Evolutionary conservation across 169 alveolate genomes (phyloP), one percentile per base, ranked within the genome.

Genomic region (Sarcocystis neurona): DNA sequence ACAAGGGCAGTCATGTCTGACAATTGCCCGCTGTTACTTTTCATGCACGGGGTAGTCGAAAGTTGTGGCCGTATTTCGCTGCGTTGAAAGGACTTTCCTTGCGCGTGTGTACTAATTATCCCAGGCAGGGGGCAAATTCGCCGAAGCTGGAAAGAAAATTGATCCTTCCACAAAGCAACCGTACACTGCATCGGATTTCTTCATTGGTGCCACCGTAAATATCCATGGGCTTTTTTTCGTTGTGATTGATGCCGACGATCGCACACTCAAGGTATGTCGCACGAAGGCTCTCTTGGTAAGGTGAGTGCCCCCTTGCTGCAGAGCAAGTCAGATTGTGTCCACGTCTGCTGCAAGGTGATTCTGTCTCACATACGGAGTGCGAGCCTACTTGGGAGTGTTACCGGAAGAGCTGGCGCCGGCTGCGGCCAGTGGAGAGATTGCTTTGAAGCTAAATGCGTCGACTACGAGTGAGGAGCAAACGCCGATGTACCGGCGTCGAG

Each of bases 71-170:
- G 46, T 63, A 34, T 30, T 30, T 63, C 43, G n/a, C 43, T 20
- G 46, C 58, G 53, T 44, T 37, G n/a, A n/a, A n/a, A n/a, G n/a
- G n/a, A n/a, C n/a, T n/a, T n/a, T n/a, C n/a, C n/a, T n/a, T n/a
- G n/a, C n/a, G n/a, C n/a, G n/a, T n/a, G n/a, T n/a, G n/a, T n/a
- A n/a, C n/a, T n/a, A n/a, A n/a, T n/a, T 39, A 30, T n/a, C 20
- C 15, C 79, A 88, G 92, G 78, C 75, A 0, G 92, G 88, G 30
- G 92, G 92, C 32, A 88, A 79, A 32, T 88, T 88, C 41, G 79
- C 86, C 8, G 92, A 88, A 46, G 18, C 82, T 8, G 78, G 60
- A 34, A 34, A 34, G 41, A 79, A 79, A 41, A 41, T 32, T 30
- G 66, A 79, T 72, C 78, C 86, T 0, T 37, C 32, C 30, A 88